Base-by-base conservation (phyloP, 2,329 filamentous ascomycete genomes). In the Talaromyces atroroseus region DNA sequence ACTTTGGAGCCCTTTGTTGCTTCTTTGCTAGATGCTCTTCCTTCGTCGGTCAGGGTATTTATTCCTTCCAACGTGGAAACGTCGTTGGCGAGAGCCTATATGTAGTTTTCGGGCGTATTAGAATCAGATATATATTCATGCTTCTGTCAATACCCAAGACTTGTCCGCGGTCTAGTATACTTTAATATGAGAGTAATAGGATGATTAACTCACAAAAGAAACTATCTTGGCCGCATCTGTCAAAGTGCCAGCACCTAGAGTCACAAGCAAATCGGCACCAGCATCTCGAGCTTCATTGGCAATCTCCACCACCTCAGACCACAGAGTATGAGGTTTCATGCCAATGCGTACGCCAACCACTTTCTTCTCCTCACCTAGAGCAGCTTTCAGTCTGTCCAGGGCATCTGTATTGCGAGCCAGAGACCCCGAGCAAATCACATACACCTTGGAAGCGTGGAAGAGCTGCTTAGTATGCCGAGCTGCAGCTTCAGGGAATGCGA, bases 211-310 rank as follows among this genome's bases (percentile, higher is more conserved):
- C 58, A 76, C 79, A 21, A 81, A 67, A 3, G 75, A 69, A 24
- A 80, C 68, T 1, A 83, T 69, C 64, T 84, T 84, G 0, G 80
- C 80, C 0, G 71, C 80, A 63, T 84, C 81, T 0, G 79, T 82
- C n/a, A 83, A 63, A 48, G 76, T 81, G 0, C 82, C 80, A 0
- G 74, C 81, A 3, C 82, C 81, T 2, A 84, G 64, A 0, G 81
- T 83, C 11, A 84, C 65, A 5, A 84, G 63, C 42, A 78, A 72
- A 67, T 84, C 81, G 0, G 74, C 74, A 3, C 73, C 54, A 7
- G 62, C 63, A 0, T 62, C 59, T 5, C 68, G 63, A 1, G 73
- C 72, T 21, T 81, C 76, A 0, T 68, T 62, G 1, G 75, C 70
- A 24, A 81, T 72, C 45, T 78, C 72, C 0, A 83, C 61, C 6